Percentiles rank a stretch among this genome's conserved stretches.
phyloP scores from a whole-genome alignment of 2,329 filamentous ascomycete genomes.

The Endoconidiophora laricicola region DNA sequence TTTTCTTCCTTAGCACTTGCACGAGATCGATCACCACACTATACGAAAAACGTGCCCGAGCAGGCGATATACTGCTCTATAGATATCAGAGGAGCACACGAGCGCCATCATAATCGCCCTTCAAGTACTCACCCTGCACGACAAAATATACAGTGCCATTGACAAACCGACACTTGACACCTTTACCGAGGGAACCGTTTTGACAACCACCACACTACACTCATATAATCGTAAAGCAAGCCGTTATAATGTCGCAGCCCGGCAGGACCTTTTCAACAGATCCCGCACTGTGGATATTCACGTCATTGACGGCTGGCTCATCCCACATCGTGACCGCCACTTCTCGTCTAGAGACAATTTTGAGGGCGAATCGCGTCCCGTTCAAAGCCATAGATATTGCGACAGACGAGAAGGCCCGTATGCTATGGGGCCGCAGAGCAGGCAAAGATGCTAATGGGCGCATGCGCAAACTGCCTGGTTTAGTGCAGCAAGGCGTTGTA shows the following conservation, averaged over 20 bases:
- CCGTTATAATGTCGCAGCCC: constrained; percentile 14
- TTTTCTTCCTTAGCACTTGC: no score
- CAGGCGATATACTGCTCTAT: no score
- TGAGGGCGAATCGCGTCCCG: constrained; percentile 84
- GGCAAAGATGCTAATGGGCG: constrained; percentile 52
- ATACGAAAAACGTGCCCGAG: no score
- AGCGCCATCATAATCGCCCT: no score
- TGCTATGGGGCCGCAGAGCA: constrained; percentile 72
- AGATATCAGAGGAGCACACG: no score
- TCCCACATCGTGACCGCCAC: constrained; percentile 95
- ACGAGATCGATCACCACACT: no score
- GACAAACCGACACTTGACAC: no score
- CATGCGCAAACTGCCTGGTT: constrained; percentile 62
- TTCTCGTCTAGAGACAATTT: constrained; percentile 85
- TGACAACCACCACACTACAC: background rate
- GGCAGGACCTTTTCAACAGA: constrained; percentile 37
- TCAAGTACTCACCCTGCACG: no score
- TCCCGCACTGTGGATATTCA: constrained; percentile 79
- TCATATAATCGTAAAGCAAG: background rate
- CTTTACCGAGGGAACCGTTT: no score
- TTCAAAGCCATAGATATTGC: constrained; percentile 88
- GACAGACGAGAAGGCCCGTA: constrained; percentile 73
- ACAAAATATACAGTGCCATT: no score
- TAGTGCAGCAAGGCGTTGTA: constrained; percentile 76
- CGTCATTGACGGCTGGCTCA: constrained; percentile 85